Evolutionary conservation across 2,329 filamentous ascomycete species (phyloP).

Genomic region (Cryphonectria nitschkei): DNA sequence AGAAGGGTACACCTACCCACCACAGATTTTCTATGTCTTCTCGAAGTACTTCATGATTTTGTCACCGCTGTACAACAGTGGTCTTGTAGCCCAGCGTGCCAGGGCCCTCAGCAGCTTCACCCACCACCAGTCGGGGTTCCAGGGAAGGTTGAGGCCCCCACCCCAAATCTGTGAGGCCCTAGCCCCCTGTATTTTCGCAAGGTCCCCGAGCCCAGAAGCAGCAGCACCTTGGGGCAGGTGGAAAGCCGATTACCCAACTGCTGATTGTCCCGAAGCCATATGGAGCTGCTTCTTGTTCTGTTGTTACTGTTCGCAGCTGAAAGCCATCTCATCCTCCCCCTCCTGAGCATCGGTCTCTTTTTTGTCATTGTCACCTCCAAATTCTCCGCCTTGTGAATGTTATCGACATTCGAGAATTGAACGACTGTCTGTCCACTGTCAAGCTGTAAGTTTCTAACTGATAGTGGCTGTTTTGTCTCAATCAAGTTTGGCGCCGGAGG

Average conservation of each 20-base stretch:
- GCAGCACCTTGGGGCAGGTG: background rate
- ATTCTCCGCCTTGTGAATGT: background rate
- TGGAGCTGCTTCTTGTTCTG: background rate
- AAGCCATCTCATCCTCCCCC: background rate
- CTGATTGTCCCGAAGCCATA: constrained; percentile 5
- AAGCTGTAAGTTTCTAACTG: background rate
- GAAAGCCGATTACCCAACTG: background rate
- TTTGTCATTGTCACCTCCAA: background rate
- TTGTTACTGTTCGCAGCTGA: background rate
- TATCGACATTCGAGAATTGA: background rate
- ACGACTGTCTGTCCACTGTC: background rate
- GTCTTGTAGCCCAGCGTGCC: background rate
- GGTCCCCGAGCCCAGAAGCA: constrained; percentile 4
- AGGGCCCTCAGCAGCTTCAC: background rate
- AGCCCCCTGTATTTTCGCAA: background rate
- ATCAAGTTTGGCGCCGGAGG: constrained; percentile 13
- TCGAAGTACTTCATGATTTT: background rate
- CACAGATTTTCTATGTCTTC: background rate
- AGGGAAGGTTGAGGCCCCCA: background rate
- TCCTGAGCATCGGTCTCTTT: background rate
- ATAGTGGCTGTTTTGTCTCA: too few species aligned
- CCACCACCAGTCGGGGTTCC: constrained; percentile 2
- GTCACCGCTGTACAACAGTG: background rate
- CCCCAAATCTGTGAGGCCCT: background rate
- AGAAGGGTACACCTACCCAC: background rate